phyloP scores from a whole-genome alignment of 2,329 filamentous ascomycete genomes.

The Penicillium hesseltinei region DNA sequence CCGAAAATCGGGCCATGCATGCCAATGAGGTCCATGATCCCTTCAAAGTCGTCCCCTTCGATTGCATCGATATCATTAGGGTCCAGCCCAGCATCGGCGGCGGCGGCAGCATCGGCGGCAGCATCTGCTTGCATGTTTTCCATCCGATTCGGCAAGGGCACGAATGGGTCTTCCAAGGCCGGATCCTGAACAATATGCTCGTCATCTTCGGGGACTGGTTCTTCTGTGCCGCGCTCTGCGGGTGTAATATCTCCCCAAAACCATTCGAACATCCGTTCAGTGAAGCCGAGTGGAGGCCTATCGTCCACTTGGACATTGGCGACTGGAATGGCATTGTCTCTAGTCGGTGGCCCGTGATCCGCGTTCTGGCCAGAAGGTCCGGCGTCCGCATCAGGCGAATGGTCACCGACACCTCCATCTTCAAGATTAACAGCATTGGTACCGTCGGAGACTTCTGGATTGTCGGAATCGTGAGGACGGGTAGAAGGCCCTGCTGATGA shows the following conservation, averaged over 20 bases:
- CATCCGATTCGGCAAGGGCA: conserved; percentile 48
- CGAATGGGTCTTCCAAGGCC: conserved; percentile 60
- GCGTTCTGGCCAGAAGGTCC: neutral
- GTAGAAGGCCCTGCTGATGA: conserved; percentile 3
- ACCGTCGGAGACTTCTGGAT: neutral
- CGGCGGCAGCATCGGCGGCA: conserved; percentile 6
- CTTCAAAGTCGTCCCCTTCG: conserved; percentile 85
- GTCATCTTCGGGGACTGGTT: conserved; percentile 52
- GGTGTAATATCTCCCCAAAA: conserved; percentile 46
- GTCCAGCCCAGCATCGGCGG: conserved; percentile 63
- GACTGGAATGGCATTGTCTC: neutral
- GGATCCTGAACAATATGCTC: conserved; percentile 61
- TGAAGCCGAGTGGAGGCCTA: conserved; percentile 20
- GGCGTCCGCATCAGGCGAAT: neutral
- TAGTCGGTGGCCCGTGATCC: neutral
- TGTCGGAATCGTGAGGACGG: neutral
- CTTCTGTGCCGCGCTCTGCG: conserved; percentile 28
- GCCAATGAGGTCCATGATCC: conserved; percentile 90
- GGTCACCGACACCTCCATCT: neutral
- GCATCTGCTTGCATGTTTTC: conserved; percentile 10
- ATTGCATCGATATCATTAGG: conserved; percentile 56
- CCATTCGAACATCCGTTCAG: conserved; percentile 40
- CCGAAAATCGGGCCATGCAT: conserved; percentile 91
- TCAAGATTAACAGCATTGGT: neutral
- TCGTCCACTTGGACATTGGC: conserved; percentile 10